Evolutionary conservation across 257 asterid genomes (phyloP).

Genomic region (Echium plantagineum): DNA sequence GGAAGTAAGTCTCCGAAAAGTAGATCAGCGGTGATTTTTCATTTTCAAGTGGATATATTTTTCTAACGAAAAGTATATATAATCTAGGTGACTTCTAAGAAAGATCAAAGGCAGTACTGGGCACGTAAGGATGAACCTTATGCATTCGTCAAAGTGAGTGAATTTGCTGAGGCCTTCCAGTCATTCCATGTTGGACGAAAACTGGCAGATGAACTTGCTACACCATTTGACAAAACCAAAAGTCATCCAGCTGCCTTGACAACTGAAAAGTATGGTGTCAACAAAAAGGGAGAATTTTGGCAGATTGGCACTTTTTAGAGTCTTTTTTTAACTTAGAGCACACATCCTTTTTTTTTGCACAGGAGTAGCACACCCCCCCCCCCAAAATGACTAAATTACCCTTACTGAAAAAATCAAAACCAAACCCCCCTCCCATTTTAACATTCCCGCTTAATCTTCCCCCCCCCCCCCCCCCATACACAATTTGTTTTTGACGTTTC

Average conservation of each 20-base stretch:
- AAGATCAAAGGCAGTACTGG: constrained; percentile 79
- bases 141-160: constrained; percentile 31
- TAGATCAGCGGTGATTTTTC: not conserved
- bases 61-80: constrained; percentile 6
- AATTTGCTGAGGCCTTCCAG: constrained; percentile 50
- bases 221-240: constrained; percentile 34
- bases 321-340: too few species aligned
- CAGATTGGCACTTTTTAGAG: too few species aligned
- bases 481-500: too few species aligned
- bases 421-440: too few species aligned
- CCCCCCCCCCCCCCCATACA: too few species aligned
- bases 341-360: too few species aligned
- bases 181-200: constrained; percentile 41
- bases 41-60: constrained; percentile 8
- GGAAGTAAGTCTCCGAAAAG: constrained; percentile 34
- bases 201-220: constrained; percentile 35
- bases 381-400: too few species aligned
- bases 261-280: constrained; percentile 35
- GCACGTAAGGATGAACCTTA: constrained; percentile 27
- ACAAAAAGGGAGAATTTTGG: too few species aligned
- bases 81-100: constrained; percentile 48
- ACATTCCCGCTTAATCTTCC: too few species aligned
- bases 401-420: too few species aligned
- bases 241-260: constrained; percentile 56
- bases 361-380: too few species aligned